A percentile compares a stretch with the other conserved stretches of the same genome.
These are phyloP conservation scores for Candida saitoana DNA, from an alignment of 805 yeast genomes.

Conservation along the genomic window DNA sequence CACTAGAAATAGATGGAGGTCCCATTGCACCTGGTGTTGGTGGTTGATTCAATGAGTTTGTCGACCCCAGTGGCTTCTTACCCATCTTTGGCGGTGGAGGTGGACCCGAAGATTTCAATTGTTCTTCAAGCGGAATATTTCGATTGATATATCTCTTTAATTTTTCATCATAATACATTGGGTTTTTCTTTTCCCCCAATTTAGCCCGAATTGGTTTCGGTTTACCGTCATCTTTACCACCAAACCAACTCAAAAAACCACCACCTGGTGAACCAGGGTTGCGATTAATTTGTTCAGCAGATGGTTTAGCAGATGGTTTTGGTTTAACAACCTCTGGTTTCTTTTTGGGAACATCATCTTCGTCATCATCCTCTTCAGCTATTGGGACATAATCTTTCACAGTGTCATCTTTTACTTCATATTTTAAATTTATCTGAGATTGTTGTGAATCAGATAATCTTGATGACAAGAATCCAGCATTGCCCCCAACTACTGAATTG, in stretches of 20 bases:
- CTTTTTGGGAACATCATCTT: conserved; percentile 39
- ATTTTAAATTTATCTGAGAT: conserved; percentile 41
- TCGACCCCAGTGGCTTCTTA: conserved; percentile 15
- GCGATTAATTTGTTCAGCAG: conserved; percentile 5
- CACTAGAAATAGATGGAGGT: conserved; percentile 6
- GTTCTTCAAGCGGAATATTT: conserved; percentile 62
- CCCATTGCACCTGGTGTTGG: conserved; percentile 10
- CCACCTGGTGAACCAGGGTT: conserved; percentile 21
- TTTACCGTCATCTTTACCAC: conserved; percentile 48
- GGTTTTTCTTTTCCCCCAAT: conserved; percentile 65
- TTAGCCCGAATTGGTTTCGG: conserved; percentile 82
- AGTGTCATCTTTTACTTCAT: conserved; percentile 43
- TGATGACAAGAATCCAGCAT: conserved; percentile 32
- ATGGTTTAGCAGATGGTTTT: conserved; percentile 17
- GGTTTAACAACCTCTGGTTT: conserved; percentile 13
- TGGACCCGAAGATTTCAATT: conserved; percentile 48
- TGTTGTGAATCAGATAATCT: conserved; percentile 43
- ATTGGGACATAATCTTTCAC: conserved; percentile 40
- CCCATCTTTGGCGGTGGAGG: conserved; percentile 62
- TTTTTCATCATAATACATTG: conserved; percentile 77
- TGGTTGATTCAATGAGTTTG: conserved; percentile 8
- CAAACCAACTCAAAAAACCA: conserved; percentile 51
- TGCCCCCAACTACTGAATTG: conserved; percentile 37
- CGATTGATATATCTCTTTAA: conserved; percentile 84
- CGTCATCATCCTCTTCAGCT: conserved; percentile 44